These are phyloP conservation scores for Chlorella sp. DNA, from an alignment of 139 green algal species.

Conservation along the genomic window DNA sequence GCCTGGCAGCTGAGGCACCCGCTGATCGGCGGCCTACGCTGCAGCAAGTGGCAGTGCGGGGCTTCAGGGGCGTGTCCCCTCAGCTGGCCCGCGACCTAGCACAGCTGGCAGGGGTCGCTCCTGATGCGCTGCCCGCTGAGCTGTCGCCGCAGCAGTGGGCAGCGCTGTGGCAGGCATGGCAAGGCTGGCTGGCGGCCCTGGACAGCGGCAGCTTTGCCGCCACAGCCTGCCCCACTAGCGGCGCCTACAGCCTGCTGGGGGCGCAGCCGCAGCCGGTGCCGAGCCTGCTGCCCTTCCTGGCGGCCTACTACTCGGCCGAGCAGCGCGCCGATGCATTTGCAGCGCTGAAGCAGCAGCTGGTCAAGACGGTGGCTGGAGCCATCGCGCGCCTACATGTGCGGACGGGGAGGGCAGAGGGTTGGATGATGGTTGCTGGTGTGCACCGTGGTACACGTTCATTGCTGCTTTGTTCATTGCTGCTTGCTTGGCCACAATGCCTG, in stretches of 20 bases:
- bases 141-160: constrained; percentile 54
- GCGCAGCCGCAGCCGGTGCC: constrained; percentile 28
- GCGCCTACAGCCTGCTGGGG: constrained; percentile 63
- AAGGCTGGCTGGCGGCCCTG: constrained; percentile 62
- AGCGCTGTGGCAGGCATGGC: constrained; percentile 63
- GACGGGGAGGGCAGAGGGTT: neutral
- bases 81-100: constrained; percentile 71
- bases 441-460: no score
- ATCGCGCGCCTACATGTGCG: constrained; percentile 52
- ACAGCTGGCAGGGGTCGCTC: constrained; percentile 26
- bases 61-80: constrained; percentile 78
- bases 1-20: constrained; percentile 41
- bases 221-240: constrained; percentile 29
- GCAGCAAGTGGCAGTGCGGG: constrained; percentile 48
- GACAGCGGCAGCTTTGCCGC: constrained; percentile 44
- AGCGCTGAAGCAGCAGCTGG: constrained; percentile 60
- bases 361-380: constrained; percentile 39
- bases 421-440: no score
- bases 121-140: neutral
- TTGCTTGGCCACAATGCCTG: no score
- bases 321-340: constrained; percentile 52
- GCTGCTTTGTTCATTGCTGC: no score
- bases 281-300: constrained; percentile 60
- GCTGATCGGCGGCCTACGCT: neutral
- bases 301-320: constrained; percentile 64